phyloP scores from a whole-genome alignment of 257 asterid species.

The Fraxinus anomala region DNA sequence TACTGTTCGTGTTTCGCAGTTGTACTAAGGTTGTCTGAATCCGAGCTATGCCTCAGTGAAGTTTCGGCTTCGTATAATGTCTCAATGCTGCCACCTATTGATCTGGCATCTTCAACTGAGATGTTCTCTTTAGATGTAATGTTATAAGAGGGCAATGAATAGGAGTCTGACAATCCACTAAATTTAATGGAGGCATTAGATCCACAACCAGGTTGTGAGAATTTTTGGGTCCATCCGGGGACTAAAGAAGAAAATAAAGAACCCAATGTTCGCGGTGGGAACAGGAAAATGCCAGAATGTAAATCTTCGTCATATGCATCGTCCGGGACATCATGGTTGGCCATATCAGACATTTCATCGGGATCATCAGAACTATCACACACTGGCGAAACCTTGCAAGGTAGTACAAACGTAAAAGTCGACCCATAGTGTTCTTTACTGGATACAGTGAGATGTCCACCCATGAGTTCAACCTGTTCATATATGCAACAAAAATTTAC shows the following conservation, averaged over 20 bases:
- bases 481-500: neutral
- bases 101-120: slow-evolving; percentile 49
- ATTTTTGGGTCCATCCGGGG: slow-evolving; percentile 49
- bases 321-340: slow-evolving; percentile 40
- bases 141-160: slow-evolving; percentile 42
- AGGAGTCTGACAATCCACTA: slow-evolving; percentile 42
- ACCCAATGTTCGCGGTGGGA: slow-evolving; percentile 77
- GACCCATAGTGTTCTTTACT: slow-evolving; percentile 76
- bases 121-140: slow-evolving; percentile 37
- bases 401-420: slow-evolving; percentile 74
- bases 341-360: slow-evolving; percentile 64
- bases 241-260: slow-evolving; percentile 57
- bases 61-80: slow-evolving; percentile 33
- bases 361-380: slow-evolving; percentile 69
- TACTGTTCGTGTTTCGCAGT: slow-evolving; percentile 20
- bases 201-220: slow-evolving; percentile 39
- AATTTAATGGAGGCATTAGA: slow-evolving; percentile 31
- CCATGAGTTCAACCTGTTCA: slow-evolving; percentile 92
- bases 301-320: slow-evolving; percentile 65
- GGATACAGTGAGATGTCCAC: slow-evolving; percentile 76
- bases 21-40: slow-evolving; percentile 29
- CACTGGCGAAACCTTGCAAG: slow-evolving; percentile 64
- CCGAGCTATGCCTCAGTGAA: slow-evolving; percentile 22
- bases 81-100: slow-evolving; percentile 41
- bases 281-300: slow-evolving; percentile 62